Evolutionary conservation across 306 rosid species (phyloP), one percentile per base, ranked within the genome.

Genomic region (Cucumis hystrix): DNA sequence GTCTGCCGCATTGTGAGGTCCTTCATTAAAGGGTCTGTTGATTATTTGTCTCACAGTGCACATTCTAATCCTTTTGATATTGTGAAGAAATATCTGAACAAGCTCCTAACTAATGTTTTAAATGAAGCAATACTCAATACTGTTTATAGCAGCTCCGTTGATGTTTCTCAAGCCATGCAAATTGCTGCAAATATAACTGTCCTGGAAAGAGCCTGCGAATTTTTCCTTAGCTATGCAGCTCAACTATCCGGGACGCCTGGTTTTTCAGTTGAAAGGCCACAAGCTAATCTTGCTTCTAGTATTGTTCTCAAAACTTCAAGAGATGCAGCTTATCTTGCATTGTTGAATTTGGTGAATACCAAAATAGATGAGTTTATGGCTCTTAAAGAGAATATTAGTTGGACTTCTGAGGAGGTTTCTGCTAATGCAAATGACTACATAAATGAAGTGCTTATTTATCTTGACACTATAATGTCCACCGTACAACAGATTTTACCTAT

Each of bases 201-300:
- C 79, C 84, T 95, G 14, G 99, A 95, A 89, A 88, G 93, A 85
- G 97, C 97, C 67, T 92, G 99, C 77, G 97, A 92, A 77, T 95
- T 80, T 82, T 95, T 92, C 76, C 87, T 95, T 68, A 74, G 90
- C 41, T 84, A 89, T 78, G 93, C 93, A 0, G 92, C 93, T 25
- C 92, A 89, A 54, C 88, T 79, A 67, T 86, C 93, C 63, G 91
- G 93, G 33, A 25, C 82, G 57, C 85, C 90, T 0, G 77, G 45
- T n/a, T 88, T 92, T 40, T 23, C 87, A 8, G 86, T 83, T 41
- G 96, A 88, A 81, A 90, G 85, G 83, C 82, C 95, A 60, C 96
- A 88, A 77, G 83, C 85, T 58, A 33, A 78, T 79, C 88, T 92
- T 63, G 79, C 96, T 43, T 97, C 99, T 21, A 95, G 90, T 82